These are phyloP conservation scores for Leccinum pachyderme DNA, from an alignment of 1,284 basidiomycete species.

Conservation along the genomic window DNA sequence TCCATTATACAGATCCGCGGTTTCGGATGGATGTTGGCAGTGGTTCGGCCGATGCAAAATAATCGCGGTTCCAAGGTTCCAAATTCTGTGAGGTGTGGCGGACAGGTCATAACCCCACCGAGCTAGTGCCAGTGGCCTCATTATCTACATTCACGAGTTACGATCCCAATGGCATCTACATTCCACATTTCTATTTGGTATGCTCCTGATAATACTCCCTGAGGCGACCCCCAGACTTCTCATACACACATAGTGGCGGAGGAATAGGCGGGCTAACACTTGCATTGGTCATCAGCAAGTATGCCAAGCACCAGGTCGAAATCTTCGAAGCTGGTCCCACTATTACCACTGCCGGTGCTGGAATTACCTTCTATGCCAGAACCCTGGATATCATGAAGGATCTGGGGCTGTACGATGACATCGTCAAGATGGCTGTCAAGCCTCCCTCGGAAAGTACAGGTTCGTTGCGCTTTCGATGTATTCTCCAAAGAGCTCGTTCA, in stretches of 20 bases:
- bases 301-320: slow-evolving; percentile 22
- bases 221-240: not conserved
- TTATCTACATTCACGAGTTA: not conserved
- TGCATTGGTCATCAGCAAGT: slow-evolving; percentile 32
- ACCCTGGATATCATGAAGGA: slow-evolving; percentile 36
- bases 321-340: slow-evolving; percentile 35
- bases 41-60: not conserved
- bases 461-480: slow-evolving; percentile 1
- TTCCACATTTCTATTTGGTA: slow-evolving; percentile 18
- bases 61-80: not conserved
- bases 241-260: slow-evolving; percentile 29
- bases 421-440: slow-evolving; percentile 6
- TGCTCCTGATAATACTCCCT: not conserved
- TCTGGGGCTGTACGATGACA: slow-evolving; percentile 30
- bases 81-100: not conserved
- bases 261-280: slow-evolving; percentile 38
- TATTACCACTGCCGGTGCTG: slow-evolving; percentile 36
- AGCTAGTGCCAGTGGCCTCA: not conserved
- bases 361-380: slow-evolving; percentile 33
- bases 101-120: not conserved
- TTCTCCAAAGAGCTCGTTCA: not conserved
- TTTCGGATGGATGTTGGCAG: not conserved
- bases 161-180: slow-evolving; percentile 4
- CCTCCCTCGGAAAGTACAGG: slow-evolving; percentile 12
- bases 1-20: not conserved